Evolutionary conservation across 768 basidiomycete genomes (phyloP), one percentile per base, ranked within the genome.

Genomic region (Rhodocollybia butyracea): DNA sequence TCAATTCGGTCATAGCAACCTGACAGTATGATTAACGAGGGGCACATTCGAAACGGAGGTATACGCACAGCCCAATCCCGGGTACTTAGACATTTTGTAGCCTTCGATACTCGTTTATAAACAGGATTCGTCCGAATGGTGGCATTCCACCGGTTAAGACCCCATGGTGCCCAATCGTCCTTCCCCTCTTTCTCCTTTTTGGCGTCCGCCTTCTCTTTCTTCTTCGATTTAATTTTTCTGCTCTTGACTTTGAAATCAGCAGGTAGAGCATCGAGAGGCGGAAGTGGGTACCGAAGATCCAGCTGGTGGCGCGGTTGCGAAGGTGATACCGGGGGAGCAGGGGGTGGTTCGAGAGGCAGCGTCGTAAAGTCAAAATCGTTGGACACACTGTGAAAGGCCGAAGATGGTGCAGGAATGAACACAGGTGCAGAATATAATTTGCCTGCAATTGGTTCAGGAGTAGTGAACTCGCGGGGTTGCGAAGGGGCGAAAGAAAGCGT

Each of bases 1-100:
- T 79, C 56, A 96, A 65, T 65, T 98, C 95, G 17, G 79, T 74
- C 66, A 89, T 83, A 1, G 91, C 92, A 43, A 93, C 78, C 89
- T 92, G 63, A 53, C 60, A 59, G 53, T 55, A n/a, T 5, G 42
- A 48, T 52, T 54, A 53, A 45, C 29, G 13, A 56, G 21, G 30
- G n/a, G 22, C 40, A n/a, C 6, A 10, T 29, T 19, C 11, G 3
- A 29, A 30, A 39, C 21, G 19, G 21, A 46, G 5, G 43, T 47
- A 21, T 19, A 75, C 88, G 62, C 75, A 91, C 91, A 70, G 78
- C 77, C 92, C 92, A 94, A 56, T 94, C 91, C 36, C 80, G 79
- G 10, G 88, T 89, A 52, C 76, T 91, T 57, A 94, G 62, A 59
- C 88, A 91, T 67, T 94, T 94, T 5, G 80, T 76, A 13, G 91